Evolutionary conservation across 352 stramenopile species (phyloP).

Genomic region (Thalassiosira delicatula): DNA sequence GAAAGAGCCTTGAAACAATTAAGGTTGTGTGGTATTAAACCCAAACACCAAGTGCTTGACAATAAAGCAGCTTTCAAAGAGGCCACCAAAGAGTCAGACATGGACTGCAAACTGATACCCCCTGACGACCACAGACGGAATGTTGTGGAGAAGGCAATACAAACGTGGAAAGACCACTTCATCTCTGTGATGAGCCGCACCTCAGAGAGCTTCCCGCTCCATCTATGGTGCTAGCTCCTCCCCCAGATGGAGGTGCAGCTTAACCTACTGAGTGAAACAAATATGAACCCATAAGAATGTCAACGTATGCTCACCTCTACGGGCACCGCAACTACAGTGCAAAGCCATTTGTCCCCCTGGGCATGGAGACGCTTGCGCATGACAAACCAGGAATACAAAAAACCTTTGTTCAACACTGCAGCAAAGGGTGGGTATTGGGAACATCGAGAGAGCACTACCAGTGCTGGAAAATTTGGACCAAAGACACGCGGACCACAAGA

Average conservation of each 20-base stretch:
- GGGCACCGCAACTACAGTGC: not conserved
- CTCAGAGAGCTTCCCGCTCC: slow-evolving; percentile 4
- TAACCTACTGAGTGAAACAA: not conserved
- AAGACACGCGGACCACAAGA: not conserved
- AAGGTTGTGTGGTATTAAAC: not conserved
- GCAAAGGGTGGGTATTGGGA: not conserved
- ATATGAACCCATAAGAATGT: not conserved
- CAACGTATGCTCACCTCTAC: not conserved
- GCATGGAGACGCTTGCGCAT: slow-evolving; percentile 7
- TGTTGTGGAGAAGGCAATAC: slow-evolving; percentile 44
- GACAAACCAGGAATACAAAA: slow-evolving; percentile 2
- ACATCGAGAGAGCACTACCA: slow-evolving; percentile 24
- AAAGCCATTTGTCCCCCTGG: not conserved
- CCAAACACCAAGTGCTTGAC: slow-evolving; percentile 24
- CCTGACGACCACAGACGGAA: slow-evolving; percentile 48
- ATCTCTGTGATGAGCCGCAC: slow-evolving; percentile 18
- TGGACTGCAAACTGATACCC: slow-evolving; percentile 1
- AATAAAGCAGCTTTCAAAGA: slow-evolving; percentile 30
- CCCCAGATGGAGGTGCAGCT: slow-evolving; percentile 17
- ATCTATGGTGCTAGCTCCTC: slow-evolving; percentile 36
- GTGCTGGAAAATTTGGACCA: slow-evolving; percentile 11
- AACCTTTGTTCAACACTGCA: not conserved
- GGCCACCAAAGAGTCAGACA: slow-evolving; percentile 34
- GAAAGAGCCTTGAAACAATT: slow-evolving; percentile 17
- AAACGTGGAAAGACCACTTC: slow-evolving; percentile 65